Evolutionary conservation across 2,329 filamentous ascomycete genomes (phyloP).

Genomic region (Penicillium brevicompactum): DNA sequence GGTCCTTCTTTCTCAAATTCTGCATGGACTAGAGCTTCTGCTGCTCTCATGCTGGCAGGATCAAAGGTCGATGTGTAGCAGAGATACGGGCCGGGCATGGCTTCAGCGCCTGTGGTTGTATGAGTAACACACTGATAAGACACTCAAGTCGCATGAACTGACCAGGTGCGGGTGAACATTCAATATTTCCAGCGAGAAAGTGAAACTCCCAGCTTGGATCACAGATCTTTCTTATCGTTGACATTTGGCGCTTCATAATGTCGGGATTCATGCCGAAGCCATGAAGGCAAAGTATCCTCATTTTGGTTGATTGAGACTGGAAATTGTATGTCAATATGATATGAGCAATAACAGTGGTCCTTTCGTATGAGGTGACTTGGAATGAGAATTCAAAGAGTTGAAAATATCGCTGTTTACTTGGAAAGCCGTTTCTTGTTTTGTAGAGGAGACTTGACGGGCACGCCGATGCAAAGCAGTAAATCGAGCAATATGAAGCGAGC

Average conservation of each 20-base stretch:
- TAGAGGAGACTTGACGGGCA: background rate
- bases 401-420: background rate
- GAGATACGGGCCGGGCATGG: conserved; percentile 17
- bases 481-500: background rate
- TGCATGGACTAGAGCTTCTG: conserved; percentile 15
- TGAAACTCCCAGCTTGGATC: conserved; percentile 17
- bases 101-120: background rate
- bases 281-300: conserved; percentile 30
- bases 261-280: conserved; percentile 22
- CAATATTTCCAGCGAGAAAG: conserved; percentile 10
- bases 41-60: conserved; percentile 8
- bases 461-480: background rate
- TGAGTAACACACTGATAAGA: background rate
- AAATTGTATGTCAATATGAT: too few relatives aligned
- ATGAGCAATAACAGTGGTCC: too few relatives aligned
- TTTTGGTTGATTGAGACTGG: background rate
- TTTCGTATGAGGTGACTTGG: too few relatives aligned
- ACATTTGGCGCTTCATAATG: conserved; percentile 16
- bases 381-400: too few relatives aligned
- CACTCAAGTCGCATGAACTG: background rate
- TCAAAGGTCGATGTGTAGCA: conserved; percentile 10
- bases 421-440: background rate
- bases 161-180: conserved; percentile 4
- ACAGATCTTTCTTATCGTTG: background rate
- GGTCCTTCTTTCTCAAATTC: conserved; percentile 25